These are phyloP conservation scores for Paramecium sonneborni DNA, from an alignment of 73 alveolate genomes.

Conservation along the genomic window DNA sequence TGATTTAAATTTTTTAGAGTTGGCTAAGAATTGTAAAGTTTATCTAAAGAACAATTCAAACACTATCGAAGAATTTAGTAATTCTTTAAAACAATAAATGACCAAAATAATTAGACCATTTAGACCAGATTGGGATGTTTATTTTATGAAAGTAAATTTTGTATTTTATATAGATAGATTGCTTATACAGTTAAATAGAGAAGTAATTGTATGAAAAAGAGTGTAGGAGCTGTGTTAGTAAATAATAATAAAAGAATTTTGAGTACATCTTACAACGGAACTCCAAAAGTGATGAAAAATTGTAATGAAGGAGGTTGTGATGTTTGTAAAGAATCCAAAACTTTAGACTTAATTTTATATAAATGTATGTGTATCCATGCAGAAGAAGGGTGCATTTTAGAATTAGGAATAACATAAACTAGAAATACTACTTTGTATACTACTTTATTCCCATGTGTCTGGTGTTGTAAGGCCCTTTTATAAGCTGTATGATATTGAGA, in stretches of 20 bases:
- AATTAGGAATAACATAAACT: slow-evolving; percentile 74
- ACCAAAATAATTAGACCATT: slow-evolving; percentile 61
- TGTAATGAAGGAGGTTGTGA: slow-evolving; percentile 85
- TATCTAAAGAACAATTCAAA: neutral
- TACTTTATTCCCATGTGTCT: slow-evolving; percentile 78
- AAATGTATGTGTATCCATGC: slow-evolving; percentile 87
- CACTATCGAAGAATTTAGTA: neutral
- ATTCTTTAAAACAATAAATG: neutral
- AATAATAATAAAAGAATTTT: slow-evolving; percentile 74
- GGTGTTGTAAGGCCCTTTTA: slow-evolving; percentile 78
- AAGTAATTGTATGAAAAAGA: slow-evolving; percentile 18
- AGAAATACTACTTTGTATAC: slow-evolving; percentile 74
- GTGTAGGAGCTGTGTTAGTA: slow-evolving; percentile 77
- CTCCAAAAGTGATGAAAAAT: slow-evolving; percentile 76
- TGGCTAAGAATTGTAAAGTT: neutral
- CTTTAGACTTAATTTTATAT: slow-evolving; percentile 73
- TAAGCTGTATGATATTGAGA: slow-evolving; percentile 50
- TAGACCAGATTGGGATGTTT: slow-evolving; percentile 80
- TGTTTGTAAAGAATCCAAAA: slow-evolving; percentile 73
- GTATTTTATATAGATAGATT: neutral
- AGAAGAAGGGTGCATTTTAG: slow-evolving; percentile 80
- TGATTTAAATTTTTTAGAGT: neutral
- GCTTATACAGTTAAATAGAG: slow-evolving; percentile 41
- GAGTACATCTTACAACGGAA: slow-evolving; percentile 85
- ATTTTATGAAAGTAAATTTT: slow-evolving; percentile 76